Evolutionary conservation across 2,329 filamentous ascomycete genomes (phyloP).

Genomic region (Achaetomium macrosporum): DNA sequence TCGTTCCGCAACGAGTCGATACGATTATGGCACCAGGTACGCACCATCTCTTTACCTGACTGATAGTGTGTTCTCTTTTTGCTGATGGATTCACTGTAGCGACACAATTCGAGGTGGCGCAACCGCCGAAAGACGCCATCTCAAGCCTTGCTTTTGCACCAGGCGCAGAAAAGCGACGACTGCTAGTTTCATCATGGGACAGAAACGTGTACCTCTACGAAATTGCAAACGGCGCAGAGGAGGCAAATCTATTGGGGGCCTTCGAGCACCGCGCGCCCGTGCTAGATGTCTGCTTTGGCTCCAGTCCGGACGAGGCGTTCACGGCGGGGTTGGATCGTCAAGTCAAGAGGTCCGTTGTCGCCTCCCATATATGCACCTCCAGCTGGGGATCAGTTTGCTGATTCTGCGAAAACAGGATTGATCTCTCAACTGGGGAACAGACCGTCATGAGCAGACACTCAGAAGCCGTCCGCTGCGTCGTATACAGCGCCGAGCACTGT

Average conservation of each 20-base stretch:
- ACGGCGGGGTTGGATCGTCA: constrained; percentile 81
- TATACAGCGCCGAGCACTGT: constrained; percentile 72
- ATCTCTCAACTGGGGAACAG: constrained; percentile 66
- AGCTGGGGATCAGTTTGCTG: neutral
- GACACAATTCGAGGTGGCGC: constrained; percentile 75
- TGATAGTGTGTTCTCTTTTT: neutral
- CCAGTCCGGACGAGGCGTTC: constrained; percentile 75
- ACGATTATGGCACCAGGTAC: constrained; percentile 38
- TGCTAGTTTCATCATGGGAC: constrained; percentile 95
- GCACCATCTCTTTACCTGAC: neutral
- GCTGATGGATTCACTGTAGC: constrained; percentile 34
- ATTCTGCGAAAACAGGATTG: constrained; percentile 40
- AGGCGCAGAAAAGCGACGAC: constrained; percentile 60
- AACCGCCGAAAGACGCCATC: constrained; percentile 80
- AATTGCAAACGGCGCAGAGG: constrained; percentile 51
- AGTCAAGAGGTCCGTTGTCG: constrained; percentile 62
- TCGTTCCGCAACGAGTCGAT: neutral
- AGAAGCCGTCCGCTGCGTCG: constrained; percentile 74
- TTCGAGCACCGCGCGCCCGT: constrained; percentile 81
- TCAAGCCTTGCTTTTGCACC: constrained; percentile 84
- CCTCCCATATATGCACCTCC: neutral
- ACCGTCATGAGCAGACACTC: constrained; percentile 72
- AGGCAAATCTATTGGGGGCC: constrained; percentile 61
- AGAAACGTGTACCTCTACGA: constrained; percentile 88
- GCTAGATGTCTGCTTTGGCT: constrained; percentile 85